Evolutionary conservation across 2,329 filamentous ascomycete species (phyloP).

Genomic region (Arachnomyces sp.): DNA sequence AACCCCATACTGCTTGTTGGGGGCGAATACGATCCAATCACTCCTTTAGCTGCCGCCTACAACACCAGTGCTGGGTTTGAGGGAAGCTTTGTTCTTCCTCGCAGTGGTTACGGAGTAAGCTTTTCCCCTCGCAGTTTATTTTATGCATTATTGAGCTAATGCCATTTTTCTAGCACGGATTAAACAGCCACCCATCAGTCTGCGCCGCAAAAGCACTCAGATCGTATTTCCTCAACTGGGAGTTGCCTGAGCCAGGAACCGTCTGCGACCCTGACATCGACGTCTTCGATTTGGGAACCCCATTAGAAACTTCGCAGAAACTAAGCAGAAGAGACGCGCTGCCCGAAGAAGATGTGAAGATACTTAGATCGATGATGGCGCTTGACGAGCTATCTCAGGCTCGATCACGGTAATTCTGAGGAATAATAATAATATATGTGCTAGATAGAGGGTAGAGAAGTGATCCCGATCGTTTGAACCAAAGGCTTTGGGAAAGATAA

Average conservation of each 20-base stretch:
- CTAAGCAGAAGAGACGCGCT: too few species aligned
- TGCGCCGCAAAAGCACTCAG: conserved; percentile 23
- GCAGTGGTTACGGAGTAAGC: conserved; percentile 17
- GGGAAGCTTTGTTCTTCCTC: conserved; percentile 18
- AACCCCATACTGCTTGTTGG: conserved; percentile 19
- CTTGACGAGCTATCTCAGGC: too few species aligned
- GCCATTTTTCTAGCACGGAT: conserved; percentile 10
- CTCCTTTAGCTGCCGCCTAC: conserved; percentile 15
- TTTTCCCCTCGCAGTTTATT: conserved; percentile 5
- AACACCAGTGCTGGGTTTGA: conserved; percentile 17
- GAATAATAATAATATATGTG: too few species aligned
- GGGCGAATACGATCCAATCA: conserved; percentile 17
- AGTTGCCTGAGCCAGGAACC: conserved; percentile 24
- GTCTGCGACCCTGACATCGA: conserved; percentile 20
- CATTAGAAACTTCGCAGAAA: not conserved
- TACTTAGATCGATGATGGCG: too few species aligned
- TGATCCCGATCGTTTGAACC: too few species aligned
- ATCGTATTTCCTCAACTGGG: conserved; percentile 30
- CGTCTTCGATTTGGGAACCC: conserved; percentile 4
- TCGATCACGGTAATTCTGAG: too few species aligned
- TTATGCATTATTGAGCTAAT: not conserved
- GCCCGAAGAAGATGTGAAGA: too few species aligned
- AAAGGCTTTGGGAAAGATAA: too few species aligned
- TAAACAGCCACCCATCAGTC: conserved; percentile 20
- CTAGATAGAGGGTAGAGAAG: too few species aligned